Percentiles rank a stretch among this genome's conserved stretches.
Evolutionary conservation across 257 asterid genomes (phyloP).

Genomic region (Henckelia pumila): DNA sequence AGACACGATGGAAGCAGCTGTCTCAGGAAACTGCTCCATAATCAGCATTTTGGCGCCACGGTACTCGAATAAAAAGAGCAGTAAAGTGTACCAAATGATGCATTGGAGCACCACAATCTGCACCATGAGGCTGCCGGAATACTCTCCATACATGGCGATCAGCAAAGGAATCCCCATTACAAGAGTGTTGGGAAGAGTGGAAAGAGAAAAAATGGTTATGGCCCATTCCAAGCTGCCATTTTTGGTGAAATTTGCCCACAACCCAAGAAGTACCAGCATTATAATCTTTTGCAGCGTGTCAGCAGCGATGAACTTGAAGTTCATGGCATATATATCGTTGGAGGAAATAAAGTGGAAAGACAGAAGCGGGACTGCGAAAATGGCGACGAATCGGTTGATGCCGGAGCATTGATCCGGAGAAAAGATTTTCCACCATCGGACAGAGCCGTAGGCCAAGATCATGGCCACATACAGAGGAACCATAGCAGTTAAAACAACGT

Average conservation of each 20-base stretch:
- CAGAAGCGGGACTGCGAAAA: conserved; percentile 83
- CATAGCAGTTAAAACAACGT: conserved; percentile 76
- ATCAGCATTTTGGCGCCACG: conserved; percentile 85
- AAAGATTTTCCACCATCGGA: conserved; percentile 96
- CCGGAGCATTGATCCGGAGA: conserved; percentile 96
- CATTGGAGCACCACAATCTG: conserved; percentile 88
- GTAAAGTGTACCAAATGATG: conserved; percentile 82
- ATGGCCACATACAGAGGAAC: conserved; percentile 88
- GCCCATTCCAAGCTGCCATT: conserved; percentile 91
- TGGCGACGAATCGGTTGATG: conserved; percentile 83
- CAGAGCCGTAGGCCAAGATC: conserved; percentile 92
- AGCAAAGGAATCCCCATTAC: conserved; percentile 91
- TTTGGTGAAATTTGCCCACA: conserved; percentile 66
- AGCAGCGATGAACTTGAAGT: conserved; percentile 84
- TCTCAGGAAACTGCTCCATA: conserved; percentile 83
- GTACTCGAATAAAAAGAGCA: conserved; percentile 73
- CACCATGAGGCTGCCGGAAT: conserved; percentile 73
- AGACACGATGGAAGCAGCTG: conserved; percentile 83
- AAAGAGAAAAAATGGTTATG: conserved; percentile 74
- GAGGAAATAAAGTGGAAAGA: conserved; percentile 83
- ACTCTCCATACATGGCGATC: conserved; percentile 76
- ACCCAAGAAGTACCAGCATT: conserved; percentile 56
- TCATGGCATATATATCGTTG: conserved; percentile 74
- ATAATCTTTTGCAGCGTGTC: conserved; percentile 73
- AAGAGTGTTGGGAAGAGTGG: conserved; percentile 84